These are phyloP conservation scores for Trifolium dubium DNA, from an alignment of 306 rosid genomes.

Conservation along the genomic window DNA sequence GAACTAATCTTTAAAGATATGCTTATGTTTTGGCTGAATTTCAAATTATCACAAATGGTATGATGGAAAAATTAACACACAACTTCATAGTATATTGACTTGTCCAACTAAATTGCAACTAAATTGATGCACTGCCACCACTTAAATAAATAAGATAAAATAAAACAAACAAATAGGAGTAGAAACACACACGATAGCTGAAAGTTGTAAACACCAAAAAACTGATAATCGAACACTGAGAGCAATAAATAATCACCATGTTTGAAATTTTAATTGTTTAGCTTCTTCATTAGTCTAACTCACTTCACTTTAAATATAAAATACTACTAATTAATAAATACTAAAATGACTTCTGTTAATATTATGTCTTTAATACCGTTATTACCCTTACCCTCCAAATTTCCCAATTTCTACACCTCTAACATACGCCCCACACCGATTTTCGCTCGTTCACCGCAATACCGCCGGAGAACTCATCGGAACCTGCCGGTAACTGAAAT, in stretches of 20 bases:
- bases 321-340: not conserved
- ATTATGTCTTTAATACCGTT: slow-evolving; percentile 47
- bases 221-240: not conserved
- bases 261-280: slow-evolving; percentile 8
- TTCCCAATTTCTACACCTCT: slow-evolving; percentile 16
- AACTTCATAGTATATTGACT: no score
- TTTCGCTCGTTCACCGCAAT: slow-evolving; percentile 37
- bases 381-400: slow-evolving; percentile 66
- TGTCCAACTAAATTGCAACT: no score
- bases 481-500: slow-evolving; percentile 48
- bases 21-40: no score
- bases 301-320: not conserved
- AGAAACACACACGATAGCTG: no score
- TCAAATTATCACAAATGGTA: no score
- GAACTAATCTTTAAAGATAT: no score
- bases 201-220: not conserved
- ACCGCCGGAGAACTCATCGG: slow-evolving; percentile 48
- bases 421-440: slow-evolving; percentile 24
- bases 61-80: no score
- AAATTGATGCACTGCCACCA: no score
- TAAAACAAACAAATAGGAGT: no score
- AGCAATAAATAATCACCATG: slow-evolving; percentile 2
- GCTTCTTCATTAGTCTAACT: slow-evolving; percentile 21
- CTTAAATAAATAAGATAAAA: no score
- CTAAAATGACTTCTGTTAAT: slow-evolving; percentile 39